These are phyloP conservation scores for Picea glauca DNA, from an alignment of 75 land plant species.

Conservation along the genomic window DNA sequence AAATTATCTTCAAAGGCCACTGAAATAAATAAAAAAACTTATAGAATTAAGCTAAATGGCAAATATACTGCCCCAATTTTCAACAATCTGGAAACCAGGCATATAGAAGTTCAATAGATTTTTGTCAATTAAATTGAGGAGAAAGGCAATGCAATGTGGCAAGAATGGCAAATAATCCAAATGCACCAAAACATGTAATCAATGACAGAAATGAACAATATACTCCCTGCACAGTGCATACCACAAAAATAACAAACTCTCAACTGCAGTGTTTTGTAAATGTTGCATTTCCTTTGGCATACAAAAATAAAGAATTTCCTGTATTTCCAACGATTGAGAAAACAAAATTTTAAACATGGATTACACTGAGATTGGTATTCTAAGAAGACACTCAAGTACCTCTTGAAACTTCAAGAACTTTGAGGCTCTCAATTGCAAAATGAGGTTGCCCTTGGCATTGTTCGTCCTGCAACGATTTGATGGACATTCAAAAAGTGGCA, in stretches of 20 bases:
- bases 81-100: background rate
- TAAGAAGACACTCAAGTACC: slow-evolving; percentile 31
- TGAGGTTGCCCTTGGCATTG: slow-evolving; percentile 74
- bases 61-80: background rate
- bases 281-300: background rate
- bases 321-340: background rate
- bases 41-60: too few species aligned
- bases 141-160: too few species aligned
- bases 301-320: background rate
- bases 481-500: slow-evolving; percentile 97
- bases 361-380: background rate
- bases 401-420: slow-evolving; percentile 97
- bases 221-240: background rate
- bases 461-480: slow-evolving; percentile 73
- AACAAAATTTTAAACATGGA: background rate
- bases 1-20: background rate
- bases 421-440: slow-evolving; percentile 95
- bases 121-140: too few species aligned
- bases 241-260: background rate
- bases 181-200: background rate
- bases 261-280: background rate
- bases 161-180: background rate
- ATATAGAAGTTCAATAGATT: background rate
- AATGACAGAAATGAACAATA: background rate
- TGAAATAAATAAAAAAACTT: too few species aligned